Percentiles rank a stretch among this genome's conserved stretches.
These are phyloP conservation scores for Tinospora cordifolia DNA, from an alignment of 164 flowering plant genomes.

Conservation along the genomic window DNA sequence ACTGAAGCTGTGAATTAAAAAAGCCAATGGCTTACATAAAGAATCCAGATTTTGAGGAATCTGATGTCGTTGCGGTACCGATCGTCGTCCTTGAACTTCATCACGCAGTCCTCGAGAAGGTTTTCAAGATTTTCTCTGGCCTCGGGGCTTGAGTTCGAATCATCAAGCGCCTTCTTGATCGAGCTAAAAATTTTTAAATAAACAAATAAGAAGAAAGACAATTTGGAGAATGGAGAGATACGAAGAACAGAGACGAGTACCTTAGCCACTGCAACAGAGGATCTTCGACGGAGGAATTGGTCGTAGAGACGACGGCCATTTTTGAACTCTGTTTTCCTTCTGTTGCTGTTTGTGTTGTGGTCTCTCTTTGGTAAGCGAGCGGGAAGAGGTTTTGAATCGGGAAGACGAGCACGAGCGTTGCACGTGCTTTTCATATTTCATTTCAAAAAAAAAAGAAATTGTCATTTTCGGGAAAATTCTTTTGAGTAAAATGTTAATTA, in stretches of 20 bases:
- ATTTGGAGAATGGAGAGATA: slow-evolving; percentile 1
- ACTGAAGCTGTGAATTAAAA: not conserved
- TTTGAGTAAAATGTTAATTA: too few species aligned
- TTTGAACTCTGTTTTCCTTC: not conserved
- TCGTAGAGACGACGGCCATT: slow-evolving; percentile 6
- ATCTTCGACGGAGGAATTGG: not conserved
- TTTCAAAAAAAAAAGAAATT: too few species aligned
- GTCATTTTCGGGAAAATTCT: too few species aligned
- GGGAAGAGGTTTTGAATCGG: slow-evolving; percentile 1
- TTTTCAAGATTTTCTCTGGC: slow-evolving; percentile 26
- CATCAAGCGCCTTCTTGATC: slow-evolving; percentile 36
- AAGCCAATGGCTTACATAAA: slow-evolving; percentile 41
- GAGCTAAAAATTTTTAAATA: slow-evolving; percentile 43
- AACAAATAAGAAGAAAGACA: not conserved
- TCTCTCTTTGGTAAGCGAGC: not conserved
- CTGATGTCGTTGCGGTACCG: slow-evolving; percentile 61
- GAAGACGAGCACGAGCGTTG: slow-evolving; percentile 1
- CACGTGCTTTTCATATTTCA: not conserved
- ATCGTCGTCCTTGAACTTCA: slow-evolving; percentile 41
- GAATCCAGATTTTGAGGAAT: slow-evolving; percentile 81
- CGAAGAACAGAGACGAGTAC: slow-evolving; percentile 13
- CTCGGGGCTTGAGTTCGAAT: slow-evolving; percentile 15
- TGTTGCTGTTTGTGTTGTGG: not conserved
- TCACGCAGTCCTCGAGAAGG: slow-evolving; percentile 44
- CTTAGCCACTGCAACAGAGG: slow-evolving; percentile 19